These are phyloP conservation scores for Zoysia japonica DNA, from an alignment of 176 grass and related monocot genomes.

Conservation along the genomic window DNA sequence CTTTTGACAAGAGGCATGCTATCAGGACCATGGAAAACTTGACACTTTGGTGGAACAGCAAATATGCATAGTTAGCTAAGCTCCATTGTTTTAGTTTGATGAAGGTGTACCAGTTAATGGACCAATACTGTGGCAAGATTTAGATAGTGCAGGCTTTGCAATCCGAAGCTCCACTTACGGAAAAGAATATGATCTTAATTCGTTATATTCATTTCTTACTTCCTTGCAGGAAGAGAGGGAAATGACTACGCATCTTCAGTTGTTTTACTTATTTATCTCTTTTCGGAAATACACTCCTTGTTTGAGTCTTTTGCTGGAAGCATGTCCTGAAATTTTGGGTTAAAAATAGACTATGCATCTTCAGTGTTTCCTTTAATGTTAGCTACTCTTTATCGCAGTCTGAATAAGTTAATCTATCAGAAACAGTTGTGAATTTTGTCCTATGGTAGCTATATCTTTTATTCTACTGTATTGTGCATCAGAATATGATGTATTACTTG, in stretches of 20 bases:
- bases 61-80: constrained; percentile 15
- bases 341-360: background rate
- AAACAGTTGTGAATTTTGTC: background rate
- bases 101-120: background rate
- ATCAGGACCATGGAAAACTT: constrained; percentile 2
- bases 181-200: too few relatives aligned
- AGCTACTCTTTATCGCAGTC: constrained; percentile 4
- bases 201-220: too few relatives aligned
- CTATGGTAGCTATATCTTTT: background rate
- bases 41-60: background rate
- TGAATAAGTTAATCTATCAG: background rate
- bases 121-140: too few relatives aligned
- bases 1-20: constrained; percentile 8
- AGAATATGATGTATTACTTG: background rate
- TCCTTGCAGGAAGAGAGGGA: too few relatives aligned
- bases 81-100: constrained; percentile 3
- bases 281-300: background rate
- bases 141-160: too few relatives aligned
- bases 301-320: background rate
- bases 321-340: background rate
- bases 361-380: background rate
- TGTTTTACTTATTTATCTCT: background rate
- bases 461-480: background rate
- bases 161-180: too few relatives aligned
- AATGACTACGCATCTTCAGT: background rate